phyloP scores from a whole-genome alignment of 257 asterid species.

The Dorcoceras hygrometricum region DNA sequence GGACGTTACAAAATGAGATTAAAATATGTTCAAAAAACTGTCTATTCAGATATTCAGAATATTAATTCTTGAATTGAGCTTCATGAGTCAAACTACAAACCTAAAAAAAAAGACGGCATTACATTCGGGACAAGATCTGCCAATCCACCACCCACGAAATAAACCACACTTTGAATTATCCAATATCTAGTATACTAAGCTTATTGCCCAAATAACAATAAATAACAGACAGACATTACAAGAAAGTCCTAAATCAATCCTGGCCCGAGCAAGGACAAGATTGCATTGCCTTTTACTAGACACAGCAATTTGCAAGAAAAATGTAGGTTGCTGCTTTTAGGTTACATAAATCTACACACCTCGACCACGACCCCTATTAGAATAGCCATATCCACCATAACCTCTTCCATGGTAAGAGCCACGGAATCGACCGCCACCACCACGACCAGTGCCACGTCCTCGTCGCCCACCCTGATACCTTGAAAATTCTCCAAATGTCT shows the following conservation, averaged over 20 bases:
- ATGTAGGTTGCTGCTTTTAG: conserved; percentile 27
- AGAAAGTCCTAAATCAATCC: conserved; percentile 33
- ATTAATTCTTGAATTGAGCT: background rate
- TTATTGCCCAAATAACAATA: conserved; percentile 33
- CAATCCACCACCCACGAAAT: conserved; percentile 1
- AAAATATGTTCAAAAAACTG: no score
- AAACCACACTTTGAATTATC: background rate
- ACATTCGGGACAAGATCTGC: conserved; percentile 17
- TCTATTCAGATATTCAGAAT: background rate
- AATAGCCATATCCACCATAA: conserved; percentile 50
- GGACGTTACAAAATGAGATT: background rate
- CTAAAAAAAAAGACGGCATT: conserved; percentile 5
- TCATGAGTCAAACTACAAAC: background rate
- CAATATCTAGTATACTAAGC: conserved; percentile 22
- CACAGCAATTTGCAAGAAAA: conserved; percentile 21
- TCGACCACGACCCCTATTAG: conserved; percentile 63
- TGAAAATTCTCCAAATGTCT: conserved; percentile 94
- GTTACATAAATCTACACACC: conserved; percentile 40
- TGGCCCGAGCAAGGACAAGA: conserved; percentile 25
- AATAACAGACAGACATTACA: conserved; percentile 41
- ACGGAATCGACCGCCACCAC: conserved; percentile 78
- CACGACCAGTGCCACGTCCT: conserved; percentile 70
- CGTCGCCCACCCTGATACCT: conserved; percentile 92
- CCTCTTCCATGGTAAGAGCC: conserved; percentile 71
- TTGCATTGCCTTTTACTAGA: conserved; percentile 23